phyloP scores from a whole-genome alignment of 1,284 basidiomycete species.

The Ganoderma meredithae region DNA sequence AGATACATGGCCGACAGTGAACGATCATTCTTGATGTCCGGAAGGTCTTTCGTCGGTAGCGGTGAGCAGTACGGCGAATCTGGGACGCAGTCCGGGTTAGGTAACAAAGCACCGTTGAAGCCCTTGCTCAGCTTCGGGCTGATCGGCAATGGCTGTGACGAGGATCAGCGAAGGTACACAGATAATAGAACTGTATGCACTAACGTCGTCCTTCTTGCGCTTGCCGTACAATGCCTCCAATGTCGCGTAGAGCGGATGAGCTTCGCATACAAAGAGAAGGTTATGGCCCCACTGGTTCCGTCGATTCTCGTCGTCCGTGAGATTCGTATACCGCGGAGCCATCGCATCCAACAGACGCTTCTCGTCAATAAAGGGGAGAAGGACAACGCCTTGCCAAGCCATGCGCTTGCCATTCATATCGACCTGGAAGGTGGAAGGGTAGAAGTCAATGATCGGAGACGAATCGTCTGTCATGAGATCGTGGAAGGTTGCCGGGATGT shows the following conservation, averaged over 20 bases:
- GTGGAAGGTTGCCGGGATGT: conserved; percentile 91
- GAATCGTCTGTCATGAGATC: conserved; percentile 87
- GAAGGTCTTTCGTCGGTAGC: conserved; percentile 59
- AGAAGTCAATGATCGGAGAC: conserved; percentile 97
- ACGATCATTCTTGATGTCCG: conserved; percentile 87
- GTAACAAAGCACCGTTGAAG: conserved; percentile 81
- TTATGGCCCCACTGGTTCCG: conserved; percentile 91
- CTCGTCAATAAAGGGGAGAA: conserved; percentile 96
- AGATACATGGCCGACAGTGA: conserved; percentile 90
- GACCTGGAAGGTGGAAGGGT: conserved; percentile 91
- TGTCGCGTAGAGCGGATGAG: conserved; percentile 86
- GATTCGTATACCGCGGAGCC: conserved; percentile 71
- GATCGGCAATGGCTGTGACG: conserved; percentile 66
- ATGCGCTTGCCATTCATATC: conserved; percentile 99
- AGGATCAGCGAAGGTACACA: conserved; percentile 16
- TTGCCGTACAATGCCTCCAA: conserved; percentile 93
- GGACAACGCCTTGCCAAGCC: conserved; percentile 98
- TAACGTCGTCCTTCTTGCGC: conserved; percentile 81
- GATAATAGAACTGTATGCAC: conserved; percentile 36
- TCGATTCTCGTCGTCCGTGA: conserved; percentile 84
- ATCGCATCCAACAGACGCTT: conserved; percentile 87
- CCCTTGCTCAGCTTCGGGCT: conserved; percentile 79
- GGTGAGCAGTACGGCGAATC: conserved; percentile 91
- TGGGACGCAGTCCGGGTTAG: conserved; percentile 91
- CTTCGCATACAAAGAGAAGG: conserved; percentile 86